Percentiles rank a stretch among this genome's conserved stretches.
phyloP scores from a whole-genome alignment of 305 asterid species.

The Fraxinus floribunda region DNA sequence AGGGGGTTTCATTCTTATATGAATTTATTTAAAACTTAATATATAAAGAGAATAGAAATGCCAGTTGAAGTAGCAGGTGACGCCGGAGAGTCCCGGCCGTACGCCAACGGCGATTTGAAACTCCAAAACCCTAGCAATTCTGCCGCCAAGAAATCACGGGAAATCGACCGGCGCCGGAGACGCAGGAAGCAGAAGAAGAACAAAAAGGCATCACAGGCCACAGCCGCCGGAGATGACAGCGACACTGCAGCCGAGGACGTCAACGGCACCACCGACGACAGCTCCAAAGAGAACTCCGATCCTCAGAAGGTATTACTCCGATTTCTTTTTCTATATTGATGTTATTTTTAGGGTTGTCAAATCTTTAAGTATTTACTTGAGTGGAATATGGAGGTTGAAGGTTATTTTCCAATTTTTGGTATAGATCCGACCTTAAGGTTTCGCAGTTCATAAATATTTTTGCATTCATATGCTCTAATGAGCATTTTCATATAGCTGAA shows the following conservation, averaged over 20 bases:
- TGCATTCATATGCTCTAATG: not conserved
- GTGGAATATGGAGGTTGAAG: not conserved
- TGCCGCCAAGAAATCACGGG: constrained; percentile 64
- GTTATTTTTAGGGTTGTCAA: not conserved
- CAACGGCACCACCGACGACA: constrained; percentile 41
- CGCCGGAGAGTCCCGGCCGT: constrained; percentile 28
- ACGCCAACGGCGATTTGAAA: constrained; percentile 57
- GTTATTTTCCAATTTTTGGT: not conserved
- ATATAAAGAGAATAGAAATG: constrained; percentile 31
- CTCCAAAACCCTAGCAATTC: constrained; percentile 59
- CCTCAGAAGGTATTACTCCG: constrained; percentile 57
- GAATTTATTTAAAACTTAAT: not conserved
- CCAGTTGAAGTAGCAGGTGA: constrained; percentile 62
- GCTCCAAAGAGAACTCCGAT: constrained; percentile 62
- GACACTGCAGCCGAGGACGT: constrained; percentile 52
- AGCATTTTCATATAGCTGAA: not conserved
- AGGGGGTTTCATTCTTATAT: not conserved
- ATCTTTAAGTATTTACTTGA: not conserved
- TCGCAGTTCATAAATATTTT: not conserved
- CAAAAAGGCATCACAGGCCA: constrained; percentile 35
- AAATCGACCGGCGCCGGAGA: constrained; percentile 76
- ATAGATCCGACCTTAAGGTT: not conserved
- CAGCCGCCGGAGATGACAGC: constrained; percentile 51
- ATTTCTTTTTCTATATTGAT: not conserved
- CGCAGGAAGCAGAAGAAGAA: constrained; percentile 88